phyloP scores from a whole-genome alignment of 129 eudicot genomes.

The Flaveria sonorensis region DNA sequence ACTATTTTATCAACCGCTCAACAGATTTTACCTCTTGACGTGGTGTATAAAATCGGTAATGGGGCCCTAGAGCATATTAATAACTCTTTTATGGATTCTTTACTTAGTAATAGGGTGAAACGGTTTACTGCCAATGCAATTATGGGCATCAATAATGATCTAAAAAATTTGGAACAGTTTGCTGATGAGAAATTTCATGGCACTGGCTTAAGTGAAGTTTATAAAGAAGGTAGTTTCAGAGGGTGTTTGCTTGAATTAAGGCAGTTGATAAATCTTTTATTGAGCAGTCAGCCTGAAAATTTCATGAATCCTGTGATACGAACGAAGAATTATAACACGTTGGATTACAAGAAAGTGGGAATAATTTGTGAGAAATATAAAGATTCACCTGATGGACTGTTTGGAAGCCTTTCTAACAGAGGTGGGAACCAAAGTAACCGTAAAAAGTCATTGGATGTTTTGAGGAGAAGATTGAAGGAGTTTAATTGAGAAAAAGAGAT shows the following conservation, averaged over 20 bases:
- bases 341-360: constrained; percentile 79
- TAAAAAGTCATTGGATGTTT: constrained; percentile 84
- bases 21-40: constrained; percentile 80
- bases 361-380: constrained; percentile 80
- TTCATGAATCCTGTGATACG: constrained; percentile 94
- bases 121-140: constrained; percentile 85
- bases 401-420: constrained; percentile 84
- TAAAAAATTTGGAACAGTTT: constrained; percentile 68
- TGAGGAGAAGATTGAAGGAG: constrained; percentile 73
- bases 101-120: constrained; percentile 77
- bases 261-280: constrained; percentile 73
- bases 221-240: constrained; percentile 73
- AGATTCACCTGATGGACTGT: constrained; percentile 81
- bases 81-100: constrained; percentile 60
- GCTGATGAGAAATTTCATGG: constrained; percentile 85
- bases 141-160: constrained; percentile 58
- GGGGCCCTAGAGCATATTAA: constrained; percentile 92
- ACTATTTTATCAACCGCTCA: constrained; percentile 79
- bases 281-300: constrained; percentile 93
- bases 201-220: constrained; percentile 71
- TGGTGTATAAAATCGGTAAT: constrained; percentile 77
- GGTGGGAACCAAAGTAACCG: constrained; percentile 69
- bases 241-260: constrained; percentile 74
- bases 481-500: constrained; percentile 41
- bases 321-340: constrained; percentile 63